phyloP scores from a whole-genome alignment of 106 monocot species.

The Allium cepa region DNA sequence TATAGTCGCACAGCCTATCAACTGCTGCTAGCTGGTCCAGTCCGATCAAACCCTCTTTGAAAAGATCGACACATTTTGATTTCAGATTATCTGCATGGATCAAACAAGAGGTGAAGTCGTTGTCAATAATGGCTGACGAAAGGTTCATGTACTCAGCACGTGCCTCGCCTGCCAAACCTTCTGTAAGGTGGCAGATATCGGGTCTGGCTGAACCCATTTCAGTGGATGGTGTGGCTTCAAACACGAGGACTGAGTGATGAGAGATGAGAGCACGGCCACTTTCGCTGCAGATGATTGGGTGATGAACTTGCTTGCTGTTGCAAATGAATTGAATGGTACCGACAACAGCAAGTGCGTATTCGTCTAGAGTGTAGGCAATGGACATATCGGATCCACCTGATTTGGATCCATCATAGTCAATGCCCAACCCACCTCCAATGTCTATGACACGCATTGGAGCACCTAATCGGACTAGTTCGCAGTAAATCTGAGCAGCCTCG shows the following conservation, averaged over 20 bases:
- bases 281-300: constrained; percentile 79
- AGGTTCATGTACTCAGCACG: constrained; percentile 53
- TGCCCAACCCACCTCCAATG: constrained; percentile 69
- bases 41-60: constrained; percentile 74
- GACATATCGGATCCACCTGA: constrained; percentile 51
- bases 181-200: constrained; percentile 32
- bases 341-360: constrained; percentile 51
- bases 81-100: constrained; percentile 65
- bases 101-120: constrained; percentile 42
- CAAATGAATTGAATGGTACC: constrained; percentile 35
- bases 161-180: constrained; percentile 49
- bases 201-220: neutral
- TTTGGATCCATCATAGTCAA: constrained; percentile 62
- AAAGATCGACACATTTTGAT: constrained; percentile 50
- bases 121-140: constrained; percentile 44
- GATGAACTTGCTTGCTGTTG: constrained; percentile 41
- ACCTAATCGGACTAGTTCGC: constrained; percentile 59
- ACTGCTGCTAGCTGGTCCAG: constrained; percentile 90
- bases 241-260: constrained; percentile 67
- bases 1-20: constrained; percentile 68
- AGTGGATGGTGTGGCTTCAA: constrained; percentile 46
- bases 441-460: constrained; percentile 67
- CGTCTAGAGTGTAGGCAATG: constrained; percentile 21
- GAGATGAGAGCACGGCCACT: constrained; percentile 70
- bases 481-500: constrained; percentile 77